Conservation (phyloP, 768 basidiomycete species). For the Auriscalpium microsporum region DNA sequence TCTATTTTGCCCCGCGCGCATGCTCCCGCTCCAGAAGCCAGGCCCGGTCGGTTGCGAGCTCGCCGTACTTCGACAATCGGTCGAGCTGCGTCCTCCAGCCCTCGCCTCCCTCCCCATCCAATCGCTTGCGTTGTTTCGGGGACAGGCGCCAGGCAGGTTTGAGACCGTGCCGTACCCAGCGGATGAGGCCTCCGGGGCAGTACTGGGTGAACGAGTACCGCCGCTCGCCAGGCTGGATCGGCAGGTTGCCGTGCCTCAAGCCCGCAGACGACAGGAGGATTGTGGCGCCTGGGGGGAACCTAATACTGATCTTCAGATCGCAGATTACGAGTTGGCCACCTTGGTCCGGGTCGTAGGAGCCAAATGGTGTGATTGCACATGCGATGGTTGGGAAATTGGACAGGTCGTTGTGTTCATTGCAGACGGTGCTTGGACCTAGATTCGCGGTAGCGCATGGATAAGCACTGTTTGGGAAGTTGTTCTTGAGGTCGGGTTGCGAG, state of each 20-base stretch:
- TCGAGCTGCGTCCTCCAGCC: too few relatives aligned
- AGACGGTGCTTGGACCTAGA: constrained; percentile 5
- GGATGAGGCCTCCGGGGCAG: constrained; percentile 4
- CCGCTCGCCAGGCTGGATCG: constrained; percentile 3
- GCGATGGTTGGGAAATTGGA: constrained; percentile 1
- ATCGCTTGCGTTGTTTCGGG: too few relatives aligned
- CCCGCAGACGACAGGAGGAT: constrained; percentile 14
- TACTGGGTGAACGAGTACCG: constrained; percentile 8
- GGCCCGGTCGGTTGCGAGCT: too few relatives aligned
- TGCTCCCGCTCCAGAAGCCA: too few relatives aligned
- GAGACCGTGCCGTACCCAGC: not conserved
- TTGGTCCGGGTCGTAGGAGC: constrained; percentile 5
- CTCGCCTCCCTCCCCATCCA: too few relatives aligned
- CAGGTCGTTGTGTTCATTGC: constrained; percentile 6
- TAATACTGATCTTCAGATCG: constrained; percentile 11
- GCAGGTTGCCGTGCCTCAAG: constrained; percentile 12
- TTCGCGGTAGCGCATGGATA: constrained; percentile 13
- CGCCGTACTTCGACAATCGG: too few relatives aligned
- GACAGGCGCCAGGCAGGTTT: too few relatives aligned
- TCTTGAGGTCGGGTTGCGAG: not conserved
- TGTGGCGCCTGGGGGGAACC: constrained; percentile 14
- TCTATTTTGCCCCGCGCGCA: too few relatives aligned
- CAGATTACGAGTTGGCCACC: constrained; percentile 15
- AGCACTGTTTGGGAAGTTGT: constrained; percentile 5
- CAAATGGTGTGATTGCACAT: constrained; percentile 13